Evolutionary conservation across 148 eudicot species (phyloP).

Genomic region (Suaeda aralocaspica): DNA sequence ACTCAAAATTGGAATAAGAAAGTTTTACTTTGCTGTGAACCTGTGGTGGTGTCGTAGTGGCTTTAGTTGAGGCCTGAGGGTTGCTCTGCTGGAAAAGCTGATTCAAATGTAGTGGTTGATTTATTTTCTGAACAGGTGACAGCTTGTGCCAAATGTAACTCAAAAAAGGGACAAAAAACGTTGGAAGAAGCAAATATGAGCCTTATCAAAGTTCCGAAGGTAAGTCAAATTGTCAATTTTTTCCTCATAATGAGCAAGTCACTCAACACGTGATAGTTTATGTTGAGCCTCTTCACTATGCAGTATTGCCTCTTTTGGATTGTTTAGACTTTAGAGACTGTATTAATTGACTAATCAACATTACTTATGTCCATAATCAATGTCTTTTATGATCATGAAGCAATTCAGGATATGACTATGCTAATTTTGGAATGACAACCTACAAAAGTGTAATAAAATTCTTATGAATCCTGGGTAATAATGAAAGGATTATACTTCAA

Average conservation of each 20-base stretch:
- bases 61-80: background rate
- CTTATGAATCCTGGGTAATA: too few relatives aligned
- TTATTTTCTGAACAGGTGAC: constrained; percentile 51
- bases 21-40: background rate
- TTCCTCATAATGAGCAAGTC: background rate
- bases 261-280: background rate
- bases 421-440: too few relatives aligned
- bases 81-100: background rate
- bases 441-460: too few relatives aligned
- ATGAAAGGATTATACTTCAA: too few relatives aligned
- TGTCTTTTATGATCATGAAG: background rate
- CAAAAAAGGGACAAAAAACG: constrained; percentile 86
- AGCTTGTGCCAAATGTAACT: constrained; percentile 89
- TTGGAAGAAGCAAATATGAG: constrained; percentile 77
- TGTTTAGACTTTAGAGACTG: background rate
- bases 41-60: background rate
- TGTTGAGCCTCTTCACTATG: background rate
- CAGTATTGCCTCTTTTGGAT: background rate
- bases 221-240: constrained; percentile 17
- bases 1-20: background rate
- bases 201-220: constrained; percentile 76
- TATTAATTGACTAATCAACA: background rate
- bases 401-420: too few relatives aligned
- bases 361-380: background rate
- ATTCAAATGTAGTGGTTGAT: background rate